A percentile compares a stretch with the other conserved stretches of the same genome.
Evolutionary conservation across 2,329 filamentous ascomycete genomes (phyloP).

Genomic region (Colletotrichum theobromicola): DNA sequence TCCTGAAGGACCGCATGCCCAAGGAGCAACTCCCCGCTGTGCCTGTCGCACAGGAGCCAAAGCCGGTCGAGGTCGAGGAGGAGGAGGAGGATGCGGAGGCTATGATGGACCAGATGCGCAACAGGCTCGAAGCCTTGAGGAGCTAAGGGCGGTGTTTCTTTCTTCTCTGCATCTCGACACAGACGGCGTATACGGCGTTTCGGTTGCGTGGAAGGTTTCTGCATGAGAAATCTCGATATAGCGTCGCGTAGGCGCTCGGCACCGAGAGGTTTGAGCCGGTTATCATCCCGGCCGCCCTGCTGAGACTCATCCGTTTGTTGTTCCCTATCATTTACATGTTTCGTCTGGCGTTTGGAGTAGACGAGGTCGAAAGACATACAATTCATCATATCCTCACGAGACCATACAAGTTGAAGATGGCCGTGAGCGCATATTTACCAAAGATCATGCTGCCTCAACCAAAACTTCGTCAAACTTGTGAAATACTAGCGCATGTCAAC

Average conservation of each 20-base stretch:
- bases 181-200: slow-evolving; percentile 16
- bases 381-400: background rate
- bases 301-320: background rate
- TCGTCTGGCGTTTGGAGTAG: slow-evolving; percentile 18
- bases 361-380: slow-evolving; percentile 2
- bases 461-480: too few species aligned
- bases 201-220: background rate
- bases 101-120: slow-evolving; percentile 93
- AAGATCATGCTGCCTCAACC: too few species aligned
- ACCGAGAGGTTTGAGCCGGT: background rate
- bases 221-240: background rate
- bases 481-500: too few species aligned
- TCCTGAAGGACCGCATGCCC: slow-evolving; percentile 78
- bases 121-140: slow-evolving; percentile 86
- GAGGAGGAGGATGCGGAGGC: slow-evolving; percentile 86
- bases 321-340: background rate
- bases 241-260: background rate
- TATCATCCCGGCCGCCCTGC: background rate
- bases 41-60: slow-evolving; percentile 58
- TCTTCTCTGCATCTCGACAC: slow-evolving; percentile 13
- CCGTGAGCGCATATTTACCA: background rate
- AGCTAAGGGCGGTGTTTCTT: slow-evolving; percentile 58
- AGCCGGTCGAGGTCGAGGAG: slow-evolving; percentile 57
- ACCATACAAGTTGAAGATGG: background rate
- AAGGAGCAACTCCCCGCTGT: slow-evolving; percentile 66